Evolutionary conservation across 345 rosid species (phyloP).

Genomic region (Camelina neglecta): DNA sequence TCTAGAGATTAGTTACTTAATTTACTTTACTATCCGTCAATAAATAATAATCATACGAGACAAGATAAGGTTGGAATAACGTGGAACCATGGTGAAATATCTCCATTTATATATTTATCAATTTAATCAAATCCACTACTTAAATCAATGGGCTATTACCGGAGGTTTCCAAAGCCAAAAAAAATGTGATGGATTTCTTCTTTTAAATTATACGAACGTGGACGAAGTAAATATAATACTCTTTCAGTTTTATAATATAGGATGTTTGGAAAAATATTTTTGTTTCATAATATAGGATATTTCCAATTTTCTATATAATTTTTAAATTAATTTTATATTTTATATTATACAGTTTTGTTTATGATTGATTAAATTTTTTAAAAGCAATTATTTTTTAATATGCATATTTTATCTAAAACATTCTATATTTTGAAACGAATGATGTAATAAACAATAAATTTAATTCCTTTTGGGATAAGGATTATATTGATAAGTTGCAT

Average conservation of each 20-base stretch:
- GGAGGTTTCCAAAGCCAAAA: slow-evolving; percentile 1
- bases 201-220: slow-evolving; percentile 4
- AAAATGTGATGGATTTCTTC: background rate
- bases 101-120: background rate
- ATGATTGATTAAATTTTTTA: too few species aligned
- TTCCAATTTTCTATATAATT: too few species aligned
- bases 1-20: background rate
- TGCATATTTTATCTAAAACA: too few species aligned
- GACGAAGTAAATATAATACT: slow-evolving; percentile 6
- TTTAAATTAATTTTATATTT: too few species aligned
- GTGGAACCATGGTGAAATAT: background rate
- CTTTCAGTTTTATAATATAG: too few species aligned
- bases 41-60: slow-evolving; percentile 4
- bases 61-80: slow-evolving; percentile 18
- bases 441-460: background rate
- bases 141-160: slow-evolving; percentile 33
- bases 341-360: too few species aligned
- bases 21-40: background rate
- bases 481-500: slow-evolving; percentile 18
- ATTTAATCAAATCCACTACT: slow-evolving; percentile 17
- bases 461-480: slow-evolving; percentile 22
- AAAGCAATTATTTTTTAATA: too few species aligned
- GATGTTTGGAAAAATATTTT: too few species aligned
- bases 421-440: too few species aligned
- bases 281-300: too few species aligned